Evolutionary conservation across 2,329 filamentous ascomycete species (phyloP), one percentile per base, ranked within the genome.

Genomic region (Penicillium verrucosum): DNA sequence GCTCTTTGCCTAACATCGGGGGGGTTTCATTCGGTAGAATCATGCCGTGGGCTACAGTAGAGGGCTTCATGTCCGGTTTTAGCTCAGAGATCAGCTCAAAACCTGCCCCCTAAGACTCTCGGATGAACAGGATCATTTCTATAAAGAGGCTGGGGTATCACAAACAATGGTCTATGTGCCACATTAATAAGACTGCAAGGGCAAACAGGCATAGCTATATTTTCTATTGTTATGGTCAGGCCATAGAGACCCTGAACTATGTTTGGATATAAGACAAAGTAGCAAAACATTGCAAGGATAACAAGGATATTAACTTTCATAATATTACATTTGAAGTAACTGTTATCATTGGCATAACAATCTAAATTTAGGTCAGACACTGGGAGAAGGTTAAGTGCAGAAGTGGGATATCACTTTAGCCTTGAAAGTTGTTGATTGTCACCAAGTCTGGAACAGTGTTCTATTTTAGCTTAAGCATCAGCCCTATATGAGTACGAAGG

Each of bases 351-450:
- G 23, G n/a, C 38, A 56, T 40, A 25, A 21, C 47, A 51, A 21
- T 27, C 53, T 45, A 56, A 46, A 52, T 36, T 36, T 52, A 56
- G 54, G 7, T 36, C 21, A 51, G 25, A 52, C 41, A 51, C 6
- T 38, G 29, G 16, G 12, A 45, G 45, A 46, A 55, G 25, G 16
- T 42, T 29, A 41, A 34, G 25, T 52, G 48, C 10, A 10, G 18
- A 27, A 40, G 27, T 32, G 14, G 5, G 8, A 30, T 18, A n/a
- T 29, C 44, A 51, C 23, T 41, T 38, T 36, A 36, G 48, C 48
- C 36, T 34, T 10, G 21, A 36, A 36, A 23, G 5, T 23, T n/a
- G 8, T 18, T 14, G n/a, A 34, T 45, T 32, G 11, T 38, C 18
- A 27, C 18, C 6, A 41, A 21, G 32, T 45, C 3, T 45, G 36